Percentiles rank a stretch among this genome's conserved stretches.
Conservation (phyloP, 2,329 filamentous ascomycete genomes). For the Aspergillus sp. region DNA sequence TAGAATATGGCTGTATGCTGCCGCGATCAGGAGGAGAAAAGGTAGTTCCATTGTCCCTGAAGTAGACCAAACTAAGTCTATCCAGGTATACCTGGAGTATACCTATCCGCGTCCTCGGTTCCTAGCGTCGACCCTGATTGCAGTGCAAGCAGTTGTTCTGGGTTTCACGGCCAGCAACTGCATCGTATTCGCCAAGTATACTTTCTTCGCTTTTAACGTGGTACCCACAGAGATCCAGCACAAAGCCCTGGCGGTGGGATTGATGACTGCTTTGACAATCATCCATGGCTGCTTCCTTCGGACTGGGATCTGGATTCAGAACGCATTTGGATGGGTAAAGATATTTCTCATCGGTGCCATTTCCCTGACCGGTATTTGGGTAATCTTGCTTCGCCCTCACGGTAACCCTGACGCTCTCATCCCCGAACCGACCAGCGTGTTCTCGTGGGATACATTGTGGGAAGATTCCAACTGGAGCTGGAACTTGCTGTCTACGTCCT, state of each 20-base stretch:
- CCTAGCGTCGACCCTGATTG: slow-evolving; percentile 65
- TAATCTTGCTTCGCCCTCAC: slow-evolving; percentile 53
- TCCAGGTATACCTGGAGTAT: slow-evolving; percentile 68
- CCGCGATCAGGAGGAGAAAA: slow-evolving; percentile 69
- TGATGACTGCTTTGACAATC: slow-evolving; percentile 60
- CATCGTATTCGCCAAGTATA: slow-evolving; percentile 68
- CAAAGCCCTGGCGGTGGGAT: slow-evolving; percentile 59
- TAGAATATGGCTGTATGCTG: slow-evolving; percentile 72
- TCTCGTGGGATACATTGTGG: slow-evolving; percentile 60
- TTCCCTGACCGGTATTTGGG: slow-evolving; percentile 62
- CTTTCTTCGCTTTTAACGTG: slow-evolving; percentile 59
- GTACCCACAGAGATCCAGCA: slow-evolving; percentile 54
- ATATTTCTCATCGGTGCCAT: slow-evolving; percentile 63
- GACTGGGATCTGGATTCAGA: slow-evolving; percentile 62
- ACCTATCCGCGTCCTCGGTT: slow-evolving; percentile 65
- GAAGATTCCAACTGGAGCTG: slow-evolving; percentile 69
- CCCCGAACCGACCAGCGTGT: neutral
- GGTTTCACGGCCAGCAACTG: slow-evolving; percentile 71
- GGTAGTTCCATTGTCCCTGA: slow-evolving; percentile 51
- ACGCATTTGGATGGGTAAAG: slow-evolving; percentile 65
- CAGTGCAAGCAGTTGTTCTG: slow-evolving; percentile 64
- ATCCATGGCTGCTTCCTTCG: slow-evolving; percentile 61
- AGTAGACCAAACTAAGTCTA: slow-evolving; percentile 26
- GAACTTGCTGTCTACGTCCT: slow-evolving; percentile 65
- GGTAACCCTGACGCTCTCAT: slow-evolving; percentile 12